These are phyloP conservation scores for Arthroderma sp. DNA, from an alignment of 2,329 filamentous ascomycete species.

Conservation along the genomic window DNA sequence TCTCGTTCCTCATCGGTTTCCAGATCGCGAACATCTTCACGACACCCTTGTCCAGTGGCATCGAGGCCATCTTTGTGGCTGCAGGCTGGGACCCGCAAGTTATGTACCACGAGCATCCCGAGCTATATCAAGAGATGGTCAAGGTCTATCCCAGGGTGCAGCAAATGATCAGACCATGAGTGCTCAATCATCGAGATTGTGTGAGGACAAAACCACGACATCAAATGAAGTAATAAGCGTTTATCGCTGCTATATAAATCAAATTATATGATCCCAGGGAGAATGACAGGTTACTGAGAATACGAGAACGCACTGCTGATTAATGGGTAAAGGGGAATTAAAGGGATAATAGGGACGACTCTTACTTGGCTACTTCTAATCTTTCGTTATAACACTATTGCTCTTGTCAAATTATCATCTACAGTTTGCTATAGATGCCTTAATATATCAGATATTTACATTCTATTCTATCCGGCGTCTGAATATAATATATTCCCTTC, in stretches of 20 bases:
- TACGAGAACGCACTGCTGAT: too few relatives aligned
- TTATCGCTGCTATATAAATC: not conserved
- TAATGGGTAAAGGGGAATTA: too few relatives aligned
- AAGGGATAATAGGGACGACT: too few relatives aligned
- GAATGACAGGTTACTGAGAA: too few relatives aligned
- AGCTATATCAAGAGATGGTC: constrained; percentile 43
- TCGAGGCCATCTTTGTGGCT: constrained; percentile 85
- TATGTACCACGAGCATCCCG: constrained; percentile 66
- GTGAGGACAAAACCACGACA: not conserved
- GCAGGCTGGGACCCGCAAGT: constrained; percentile 54
- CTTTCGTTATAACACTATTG: too few relatives aligned
- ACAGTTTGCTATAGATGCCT: too few relatives aligned
- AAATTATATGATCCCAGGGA: not conserved
- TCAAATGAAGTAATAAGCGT: too few relatives aligned
- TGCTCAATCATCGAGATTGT: not conserved
- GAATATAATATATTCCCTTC: too few relatives aligned
- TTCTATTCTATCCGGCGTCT: too few relatives aligned
- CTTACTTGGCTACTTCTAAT: too few relatives aligned
- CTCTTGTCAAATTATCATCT: too few relatives aligned
- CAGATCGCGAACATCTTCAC: constrained; percentile 86
- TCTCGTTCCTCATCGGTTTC: constrained; percentile 77
- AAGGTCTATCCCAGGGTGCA: not conserved
- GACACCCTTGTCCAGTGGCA: constrained; percentile 73
- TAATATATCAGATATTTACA: too few relatives aligned
- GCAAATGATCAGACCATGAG: not conserved